Evolutionary conservation across 306 rosid genomes (phyloP), one percentile per base, ranked within the genome.

Genomic region (Trichosanthes truncata): DNA sequence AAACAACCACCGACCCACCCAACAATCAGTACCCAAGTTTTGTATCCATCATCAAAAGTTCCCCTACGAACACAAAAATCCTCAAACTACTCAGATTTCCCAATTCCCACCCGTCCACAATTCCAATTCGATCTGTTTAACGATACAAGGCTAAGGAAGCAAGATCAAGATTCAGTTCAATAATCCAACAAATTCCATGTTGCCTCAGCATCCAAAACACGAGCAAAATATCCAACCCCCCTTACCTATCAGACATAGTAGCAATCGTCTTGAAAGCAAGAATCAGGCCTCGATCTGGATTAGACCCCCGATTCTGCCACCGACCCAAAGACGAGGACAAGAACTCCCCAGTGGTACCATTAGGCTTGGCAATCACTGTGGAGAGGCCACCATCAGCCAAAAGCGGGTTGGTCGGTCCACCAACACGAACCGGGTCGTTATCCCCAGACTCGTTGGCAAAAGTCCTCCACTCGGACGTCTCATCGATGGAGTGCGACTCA

Each of bases 241-340:
- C 76, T 6, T 46, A 89, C 98, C 98, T 91, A 80, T 95, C 98
- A 18, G 97, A 90, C 97, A 95, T 95, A 80, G 98, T 92, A 41
- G 97, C 98, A 31, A 95, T 95, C 48, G 96, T 91, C 82, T 92
- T 90, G 85, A 95, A 92, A 9, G 97, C 98, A 31, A 87, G 85
- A 12, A 92, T 91, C 83, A 95, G 68, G 5, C 93, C 95, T 26
- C 98, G 97, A 85, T 95, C 98, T 26, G 97, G 95, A 79, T 92
- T 89, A 13, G 93, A 79, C 17, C 98, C 98, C 3, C 98, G 97
- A 81, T 92, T 95, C 96, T 95, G 98, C 98, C 98, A 95, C 71
- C 97, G 89, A 5, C 98, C 95, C 11, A 95, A 88, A 7, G 98
- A 95, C 13, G 97, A 89, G 0, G 98, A 92, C 6, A 92, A 83